Evolutionary conservation across 2,329 filamentous ascomycete genomes (phyloP), one percentile per base, ranked within the genome.

Genomic region (Alternaria sp.): DNA sequence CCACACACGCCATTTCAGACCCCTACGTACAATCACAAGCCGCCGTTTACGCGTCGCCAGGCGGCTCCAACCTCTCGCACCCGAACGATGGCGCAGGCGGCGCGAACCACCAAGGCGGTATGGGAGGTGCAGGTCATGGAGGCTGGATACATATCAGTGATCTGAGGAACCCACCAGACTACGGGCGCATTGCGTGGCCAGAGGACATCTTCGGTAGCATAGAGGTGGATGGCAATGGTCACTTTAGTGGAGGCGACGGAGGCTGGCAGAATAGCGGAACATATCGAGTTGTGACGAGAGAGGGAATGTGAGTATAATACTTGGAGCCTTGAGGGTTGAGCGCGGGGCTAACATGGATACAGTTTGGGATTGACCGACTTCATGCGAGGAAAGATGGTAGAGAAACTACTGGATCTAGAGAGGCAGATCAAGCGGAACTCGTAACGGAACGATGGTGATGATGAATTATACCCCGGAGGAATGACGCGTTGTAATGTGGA

Each of bases 201-300:
- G 86, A 89, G 70, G 86, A 89, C 74, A 89, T 89, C 49, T 85
- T 89, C 69, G 86, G 86, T 13, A 88, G 85, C 65, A 70, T 89
- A 24, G 86, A 89, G 72, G 83, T 89, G 4, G 85, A 88, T 74
- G 80, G 79, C 0, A 63, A 80, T 17, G 86, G 86, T 2, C 75
- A 79, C n/a, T 87, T 88, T 72, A 81, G 84, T 17, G 84, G 82
- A 42, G 81, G 46, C 80, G 81, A 57, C 28, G 86, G 86, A 10
- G 82, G 82, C 50, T 88, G 87, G 77, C 86, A 88, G 73, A 75
- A 81, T 29, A 86, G 83, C 72, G 86, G 85, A 23, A 88, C 85
- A n/a, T 88, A 88, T 78, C 77, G 86, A 50, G 75, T 86, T 40
- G 77, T 86, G 14, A 89, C 86, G 24, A 79, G 83, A 28, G 85